Base-by-base conservation (phyloP, 306 rosid species). In the Rosa lucieae region DNA sequence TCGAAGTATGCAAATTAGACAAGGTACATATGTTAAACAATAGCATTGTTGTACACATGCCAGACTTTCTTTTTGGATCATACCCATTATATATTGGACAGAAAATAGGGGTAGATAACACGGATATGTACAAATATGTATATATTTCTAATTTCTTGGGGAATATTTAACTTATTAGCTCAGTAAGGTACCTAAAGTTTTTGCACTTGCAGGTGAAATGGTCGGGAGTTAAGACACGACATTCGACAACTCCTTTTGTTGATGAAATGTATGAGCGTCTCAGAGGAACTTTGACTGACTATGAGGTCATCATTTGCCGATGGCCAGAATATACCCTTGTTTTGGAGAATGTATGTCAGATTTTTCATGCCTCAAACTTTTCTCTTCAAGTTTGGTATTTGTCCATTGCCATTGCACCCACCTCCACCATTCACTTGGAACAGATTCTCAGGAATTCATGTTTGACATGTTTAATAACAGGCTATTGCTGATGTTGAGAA, bases 191-290 rank as follows among this genome's bases (percentile, higher is more conserved):
- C 35, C 83, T 88, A 37, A 89, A 73, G 46, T n/a, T 84, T 32
- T 58, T 78, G 42, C 59, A 78, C 72, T 86, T 88, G 87, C 90
- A 96, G 99, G 97, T 96, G 56, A 96, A 96, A 86, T 93, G 99
- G 99, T 90, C 98, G 3, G 99, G 99, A 79, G 97, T 91, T 76
- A 90, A 88, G 86, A 96, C 98, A 48, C 97, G 80, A 42, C 99
- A 96, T 85, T 93, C 94, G 55, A 96, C 99, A 5, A 96, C 99
- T 79, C 99, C 99, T 70, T 96, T 96, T 88, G 84, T 96, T 48
- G 99, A 90, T 89, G 99, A 96, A 73, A 93, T 96, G 96, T 96
- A 93, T 82, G 96, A 93, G 51, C 94, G 91, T 74, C 88, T 96
- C 84, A 91, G 89, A 84, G 97, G 86, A 86, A 93, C 96, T 29